Percentiles rank a stretch among this genome's conserved stretches.
Evolutionary conservation across 208 protist genomes (phyloP).

Genomic region (Trypanosoma mega): DNA sequence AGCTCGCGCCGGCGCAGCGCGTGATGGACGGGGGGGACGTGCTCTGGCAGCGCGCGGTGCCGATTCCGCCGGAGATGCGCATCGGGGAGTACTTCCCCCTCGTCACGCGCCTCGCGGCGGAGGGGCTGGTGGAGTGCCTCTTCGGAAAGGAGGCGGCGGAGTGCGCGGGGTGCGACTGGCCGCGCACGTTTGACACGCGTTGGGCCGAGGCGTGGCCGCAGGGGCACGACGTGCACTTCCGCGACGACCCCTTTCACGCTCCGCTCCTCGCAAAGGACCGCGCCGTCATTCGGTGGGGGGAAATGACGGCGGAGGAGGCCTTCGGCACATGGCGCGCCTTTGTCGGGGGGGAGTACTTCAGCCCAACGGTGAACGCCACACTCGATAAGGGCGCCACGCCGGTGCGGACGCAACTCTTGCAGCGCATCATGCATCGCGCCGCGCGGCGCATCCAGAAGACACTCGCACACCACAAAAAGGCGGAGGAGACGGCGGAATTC

Average conservation of each 20-base stretch:
- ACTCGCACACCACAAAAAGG: neutral
- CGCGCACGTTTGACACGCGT: slow-evolving; percentile 59
- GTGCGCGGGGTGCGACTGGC: slow-evolving; percentile 56
- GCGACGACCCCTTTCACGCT: slow-evolving; percentile 75
- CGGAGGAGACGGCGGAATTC: slow-evolving; percentile 4
- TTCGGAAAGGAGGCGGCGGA: slow-evolving; percentile 41
- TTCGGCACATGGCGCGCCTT: slow-evolving; percentile 82
- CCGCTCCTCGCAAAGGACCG: slow-evolving; percentile 67
- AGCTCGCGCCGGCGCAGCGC: slow-evolving; percentile 45
- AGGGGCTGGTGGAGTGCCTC: slow-evolving; percentile 69
- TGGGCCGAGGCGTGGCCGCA: slow-evolving; percentile 56
- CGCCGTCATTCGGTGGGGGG: slow-evolving; percentile 50
- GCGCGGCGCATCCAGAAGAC: slow-evolving; percentile 29
- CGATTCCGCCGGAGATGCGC: slow-evolving; percentile 63
- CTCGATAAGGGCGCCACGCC: slow-evolving; percentile 70
- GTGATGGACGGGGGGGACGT: slow-evolving; percentile 81
- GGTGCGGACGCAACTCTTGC: slow-evolving; percentile 64
- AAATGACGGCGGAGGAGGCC: slow-evolving; percentile 43
- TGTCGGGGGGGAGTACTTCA: slow-evolving; percentile 76
- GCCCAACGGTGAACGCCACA: slow-evolving; percentile 58
- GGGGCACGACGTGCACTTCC: slow-evolving; percentile 54
- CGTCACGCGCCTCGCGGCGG: slow-evolving; percentile 66
- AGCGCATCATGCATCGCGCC: slow-evolving; percentile 42
- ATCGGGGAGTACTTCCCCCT: slow-evolving; percentile 84
- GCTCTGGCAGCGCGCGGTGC: slow-evolving; percentile 71